phyloP scores from a whole-genome alignment of 2,329 filamentous ascomycete genomes.

The Diplodia intermedia region DNA sequence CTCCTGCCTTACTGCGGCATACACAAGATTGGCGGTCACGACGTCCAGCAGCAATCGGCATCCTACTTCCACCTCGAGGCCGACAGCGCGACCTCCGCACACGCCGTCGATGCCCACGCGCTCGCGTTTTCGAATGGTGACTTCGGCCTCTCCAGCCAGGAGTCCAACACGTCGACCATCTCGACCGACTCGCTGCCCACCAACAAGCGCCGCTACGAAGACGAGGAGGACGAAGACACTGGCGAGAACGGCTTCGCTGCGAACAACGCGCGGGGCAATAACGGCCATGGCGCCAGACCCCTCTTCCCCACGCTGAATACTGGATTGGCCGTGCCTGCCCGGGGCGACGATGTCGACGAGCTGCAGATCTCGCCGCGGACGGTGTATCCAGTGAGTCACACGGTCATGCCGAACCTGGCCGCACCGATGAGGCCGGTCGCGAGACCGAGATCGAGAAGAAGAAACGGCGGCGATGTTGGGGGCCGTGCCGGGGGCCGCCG shows the following conservation, averaged over 20 bases:
- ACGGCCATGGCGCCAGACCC: conserved; percentile 24
- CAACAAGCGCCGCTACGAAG: conserved; percentile 51
- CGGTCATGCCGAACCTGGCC: conserved; percentile 30
- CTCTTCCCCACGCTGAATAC: conserved; percentile 35
- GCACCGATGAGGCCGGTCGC: conserved; percentile 39
- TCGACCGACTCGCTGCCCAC: conserved; percentile 41
- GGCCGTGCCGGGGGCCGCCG: conserved; percentile 45
- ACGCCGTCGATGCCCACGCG: conserved; percentile 13
- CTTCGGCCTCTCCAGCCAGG: conserved; percentile 45
- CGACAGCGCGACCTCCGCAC: conserved; percentile 42
- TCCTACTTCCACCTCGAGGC: conserved; percentile 49
- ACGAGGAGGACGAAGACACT: conserved; percentile 46
- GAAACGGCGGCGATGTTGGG: conserved; percentile 40
- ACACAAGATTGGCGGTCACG: conserved; percentile 70
- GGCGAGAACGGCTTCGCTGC: background rate
- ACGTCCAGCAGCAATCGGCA: conserved; percentile 46
- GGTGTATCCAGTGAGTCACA: conserved; percentile 36
- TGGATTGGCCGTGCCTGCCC: conserved; percentile 36
- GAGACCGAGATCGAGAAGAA: conserved; percentile 44
- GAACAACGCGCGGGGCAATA: conserved; percentile 35
- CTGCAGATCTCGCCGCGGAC: conserved; percentile 45
- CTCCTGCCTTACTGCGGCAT: conserved; percentile 82
- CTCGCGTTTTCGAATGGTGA: conserved; percentile 42
- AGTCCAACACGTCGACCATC: conserved; percentile 41
- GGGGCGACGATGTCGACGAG: conserved; percentile 41